These are phyloP conservation scores for Penicillium antarcticum DNA, from an alignment of 495 filamentous ascomycete species.

Conservation along the genomic window DNA sequence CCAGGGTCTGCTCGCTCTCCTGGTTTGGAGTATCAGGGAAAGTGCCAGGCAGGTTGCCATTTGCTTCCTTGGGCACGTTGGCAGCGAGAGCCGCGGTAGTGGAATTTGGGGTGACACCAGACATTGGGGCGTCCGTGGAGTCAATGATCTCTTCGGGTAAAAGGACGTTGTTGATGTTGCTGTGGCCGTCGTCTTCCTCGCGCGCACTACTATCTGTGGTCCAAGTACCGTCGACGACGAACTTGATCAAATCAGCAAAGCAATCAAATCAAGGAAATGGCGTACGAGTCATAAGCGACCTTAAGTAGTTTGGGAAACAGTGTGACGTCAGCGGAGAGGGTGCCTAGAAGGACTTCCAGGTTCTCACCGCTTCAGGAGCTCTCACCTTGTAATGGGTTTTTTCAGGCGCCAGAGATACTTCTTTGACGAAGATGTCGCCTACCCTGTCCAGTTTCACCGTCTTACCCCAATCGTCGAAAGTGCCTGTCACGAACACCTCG, in stretches of 20 bases:
- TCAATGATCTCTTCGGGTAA: conserved; percentile 61
- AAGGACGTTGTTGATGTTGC: conserved; percentile 89
- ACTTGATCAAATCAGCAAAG: conserved; percentile 50
- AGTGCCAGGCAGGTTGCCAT: conserved; percentile 61
- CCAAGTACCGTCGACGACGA: conserved; percentile 90
- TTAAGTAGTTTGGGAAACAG: neutral
- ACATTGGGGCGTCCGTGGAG: conserved; percentile 49
- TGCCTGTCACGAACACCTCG: conserved; percentile 93
- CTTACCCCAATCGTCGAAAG: conserved; percentile 91
- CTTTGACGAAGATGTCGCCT: conserved; percentile 69
- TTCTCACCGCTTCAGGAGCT: no score
- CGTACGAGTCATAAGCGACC: neutral
- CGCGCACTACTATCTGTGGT: conserved; percentile 72
- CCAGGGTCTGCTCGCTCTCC: conserved; percentile 52
- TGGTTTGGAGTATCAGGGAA: conserved; percentile 76
- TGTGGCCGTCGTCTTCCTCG: conserved; percentile 70
- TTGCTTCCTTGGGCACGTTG: conserved; percentile 58
- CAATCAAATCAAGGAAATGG: no score
- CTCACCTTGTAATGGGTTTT: conserved; percentile 82
- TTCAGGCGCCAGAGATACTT: conserved; percentile 63
- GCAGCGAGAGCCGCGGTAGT: conserved; percentile 71
- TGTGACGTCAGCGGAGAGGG: conserved; percentile 32
- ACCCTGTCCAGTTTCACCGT: conserved; percentile 74
- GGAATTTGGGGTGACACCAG: conserved; percentile 66
- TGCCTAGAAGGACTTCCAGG: conserved; percentile 13